Percentiles rank a stretch among this genome's conserved stretches.
Conservation (phyloP, 257 asterid species). For the Solanum megistacrolobum region DNA sequence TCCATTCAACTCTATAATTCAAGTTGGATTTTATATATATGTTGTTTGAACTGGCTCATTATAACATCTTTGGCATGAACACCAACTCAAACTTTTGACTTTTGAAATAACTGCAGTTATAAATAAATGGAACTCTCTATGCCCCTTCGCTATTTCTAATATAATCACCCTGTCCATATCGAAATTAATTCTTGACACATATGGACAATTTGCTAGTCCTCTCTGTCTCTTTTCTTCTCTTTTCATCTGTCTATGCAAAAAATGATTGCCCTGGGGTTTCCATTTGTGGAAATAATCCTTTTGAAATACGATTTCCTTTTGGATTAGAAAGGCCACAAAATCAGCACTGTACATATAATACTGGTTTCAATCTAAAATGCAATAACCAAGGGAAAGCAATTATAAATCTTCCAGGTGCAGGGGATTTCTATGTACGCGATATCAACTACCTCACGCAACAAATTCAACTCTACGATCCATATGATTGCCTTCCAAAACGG, state of each 20-base stretch:
- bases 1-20: not conserved
- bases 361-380: not conserved
- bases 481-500: constrained; percentile 15
- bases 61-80: not conserved
- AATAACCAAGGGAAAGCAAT: not conserved
- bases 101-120: not conserved
- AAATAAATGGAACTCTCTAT: not conserved
- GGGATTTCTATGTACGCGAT: not conserved
- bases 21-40: not conserved
- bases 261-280: constrained; percentile 15
- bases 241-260: constrained; percentile 15
- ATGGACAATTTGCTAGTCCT: not conserved
- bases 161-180: not conserved
- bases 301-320: constrained; percentile 5
- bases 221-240: not conserved
- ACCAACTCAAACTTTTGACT: not conserved
- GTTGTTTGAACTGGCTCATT: not conserved
- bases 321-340: not conserved
- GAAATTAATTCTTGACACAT: not conserved
- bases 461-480: constrained; percentile 20
- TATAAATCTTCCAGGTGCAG: constrained; percentile 4
- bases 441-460: not conserved
- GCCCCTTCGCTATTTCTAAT: not conserved
- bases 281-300: not conserved
- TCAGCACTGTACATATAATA: not conserved